phyloP scores from a whole-genome alignment of 225 moss, liverwort and hornwort species.

The Ulota crispa region DNA sequence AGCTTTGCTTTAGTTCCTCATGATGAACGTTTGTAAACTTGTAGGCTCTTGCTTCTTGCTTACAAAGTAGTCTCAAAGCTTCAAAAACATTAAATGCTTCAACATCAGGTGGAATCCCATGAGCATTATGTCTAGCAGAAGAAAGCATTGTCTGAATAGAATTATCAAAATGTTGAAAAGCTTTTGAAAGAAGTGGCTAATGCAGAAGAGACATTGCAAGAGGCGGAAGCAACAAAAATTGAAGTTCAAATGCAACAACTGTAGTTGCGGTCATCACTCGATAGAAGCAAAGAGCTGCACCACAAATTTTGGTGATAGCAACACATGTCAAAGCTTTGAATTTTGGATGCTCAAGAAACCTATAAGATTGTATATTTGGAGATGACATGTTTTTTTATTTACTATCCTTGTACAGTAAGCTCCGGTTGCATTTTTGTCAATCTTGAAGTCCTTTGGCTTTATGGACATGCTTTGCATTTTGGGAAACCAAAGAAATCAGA shows the following conservation, averaged over 20 bases:
- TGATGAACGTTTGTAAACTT: slow-evolving; percentile 22
- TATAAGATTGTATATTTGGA: background rate
- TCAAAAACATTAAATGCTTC: background rate
- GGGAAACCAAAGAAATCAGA: background rate
- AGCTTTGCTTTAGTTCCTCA: slow-evolving; percentile 35
- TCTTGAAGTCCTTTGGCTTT: background rate
- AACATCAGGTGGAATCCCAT: background rate
- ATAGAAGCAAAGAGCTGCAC: background rate
- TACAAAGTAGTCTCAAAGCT: slow-evolving; percentile 10
- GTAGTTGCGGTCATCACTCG: background rate
- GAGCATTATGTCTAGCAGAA: slow-evolving; percentile 5
- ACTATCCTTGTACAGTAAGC: background rate
- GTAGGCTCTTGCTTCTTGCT: slow-evolving; percentile 24
- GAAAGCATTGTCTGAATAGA: background rate
- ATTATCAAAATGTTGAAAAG: background rate
- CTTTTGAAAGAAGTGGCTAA: background rate
- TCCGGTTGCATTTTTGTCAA: slow-evolving; percentile 1
- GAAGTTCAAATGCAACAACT: slow-evolving; percentile 7
- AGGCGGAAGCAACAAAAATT: slow-evolving; percentile 9
- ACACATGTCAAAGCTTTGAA: background rate
- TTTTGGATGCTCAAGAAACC: background rate
- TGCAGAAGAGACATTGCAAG: slow-evolving; percentile 2
- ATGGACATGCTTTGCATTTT: background rate
- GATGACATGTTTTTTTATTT: background rate
- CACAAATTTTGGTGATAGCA: background rate